A percentile compares a stretch with the other conserved stretches of the same genome.
These are phyloP conservation scores for Apophysomyces elegans DNA, from an alignment of 371 early-diverging fungal genomes.

Conservation along the genomic window DNA sequence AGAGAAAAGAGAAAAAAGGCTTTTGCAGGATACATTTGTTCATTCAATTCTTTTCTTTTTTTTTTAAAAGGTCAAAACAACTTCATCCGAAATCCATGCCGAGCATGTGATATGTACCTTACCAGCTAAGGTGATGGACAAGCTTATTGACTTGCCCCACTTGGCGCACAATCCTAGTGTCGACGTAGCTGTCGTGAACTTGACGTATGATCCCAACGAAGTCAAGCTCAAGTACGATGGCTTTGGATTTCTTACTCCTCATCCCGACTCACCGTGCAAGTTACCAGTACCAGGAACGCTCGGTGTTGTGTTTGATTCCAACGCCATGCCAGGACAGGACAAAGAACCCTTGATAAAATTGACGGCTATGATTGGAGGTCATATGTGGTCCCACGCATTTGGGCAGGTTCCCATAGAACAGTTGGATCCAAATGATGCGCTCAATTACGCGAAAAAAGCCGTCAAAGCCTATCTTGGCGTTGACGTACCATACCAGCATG, in stretches of 20 bases:
- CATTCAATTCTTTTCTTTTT: neutral
- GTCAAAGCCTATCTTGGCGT: constrained; percentile 64
- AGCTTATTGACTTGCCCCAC: constrained; percentile 47
- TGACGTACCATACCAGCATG: constrained; percentile 51
- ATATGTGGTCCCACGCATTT: constrained; percentile 65
- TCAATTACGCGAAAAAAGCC: constrained; percentile 33
- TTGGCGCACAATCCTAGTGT: constrained; percentile 67
- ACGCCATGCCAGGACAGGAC: constrained; percentile 73
- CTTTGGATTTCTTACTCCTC: constrained; percentile 91
- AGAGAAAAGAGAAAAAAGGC: neutral
- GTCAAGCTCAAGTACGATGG: constrained; percentile 66
- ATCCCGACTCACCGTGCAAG: constrained; percentile 46
- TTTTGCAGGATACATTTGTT: neutral
- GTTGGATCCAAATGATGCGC: constrained; percentile 35
- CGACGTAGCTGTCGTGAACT: constrained; percentile 88
- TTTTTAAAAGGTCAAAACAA: constrained; percentile 42
- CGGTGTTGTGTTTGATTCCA: constrained; percentile 93
- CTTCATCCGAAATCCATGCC: constrained; percentile 31
- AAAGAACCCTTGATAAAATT: constrained; percentile 57
- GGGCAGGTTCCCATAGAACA: constrained; percentile 27
- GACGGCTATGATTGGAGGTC: constrained; percentile 94
- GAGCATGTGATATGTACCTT: constrained; percentile 75
- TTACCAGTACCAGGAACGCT: constrained; percentile 62
- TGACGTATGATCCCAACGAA: constrained; percentile 60
- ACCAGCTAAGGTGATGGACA: constrained; percentile 55